phyloP scores from a whole-genome alignment of 169 alveolate genomes.

The Plasmodium gonderi region DNA sequence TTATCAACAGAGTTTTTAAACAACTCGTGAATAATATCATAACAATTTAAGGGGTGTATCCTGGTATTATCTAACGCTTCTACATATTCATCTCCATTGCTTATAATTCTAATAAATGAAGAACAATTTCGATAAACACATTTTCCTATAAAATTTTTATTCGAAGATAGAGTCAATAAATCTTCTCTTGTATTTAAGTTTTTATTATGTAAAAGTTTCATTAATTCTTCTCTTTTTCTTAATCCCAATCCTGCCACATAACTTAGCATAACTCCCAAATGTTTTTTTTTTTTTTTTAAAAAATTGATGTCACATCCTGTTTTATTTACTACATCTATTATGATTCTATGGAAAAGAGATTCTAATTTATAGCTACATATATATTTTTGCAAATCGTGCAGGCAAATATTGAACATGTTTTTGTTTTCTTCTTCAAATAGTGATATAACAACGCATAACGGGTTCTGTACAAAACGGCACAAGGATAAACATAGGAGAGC shows the following conservation, averaged over 20 bases:
- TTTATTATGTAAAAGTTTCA: conserved; percentile 41
- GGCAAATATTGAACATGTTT: conserved; percentile 78
- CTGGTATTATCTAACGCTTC: conserved; percentile 83
- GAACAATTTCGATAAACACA: conserved; percentile 81
- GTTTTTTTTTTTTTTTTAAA: conserved; percentile 55
- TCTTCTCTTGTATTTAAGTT: conserved; percentile 60
- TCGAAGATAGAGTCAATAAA: conserved; percentile 21
- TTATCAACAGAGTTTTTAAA: conserved; percentile 83
- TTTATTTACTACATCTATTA: conserved; percentile 62
- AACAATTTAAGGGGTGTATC: conserved; percentile 84
- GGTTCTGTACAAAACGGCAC: conserved; percentile 80
- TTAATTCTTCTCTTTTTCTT: conserved; percentile 57
- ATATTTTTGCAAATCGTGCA: conserved; percentile 84
- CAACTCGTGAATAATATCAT: conserved; percentile 77
- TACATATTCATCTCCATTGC: conserved; percentile 30
- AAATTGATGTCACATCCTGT: conserved; percentile 66
- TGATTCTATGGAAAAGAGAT: conserved; percentile 18
- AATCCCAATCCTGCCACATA: conserved; percentile 57
- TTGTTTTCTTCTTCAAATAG: conserved; percentile 81
- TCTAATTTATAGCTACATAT: conserved; percentile 75
- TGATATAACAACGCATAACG: conserved; percentile 77
- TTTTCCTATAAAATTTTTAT: conserved; percentile 74
- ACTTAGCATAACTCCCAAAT: conserved; percentile 35
- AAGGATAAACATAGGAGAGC: conserved; percentile 69
- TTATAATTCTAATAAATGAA: conserved; percentile 77